Evolutionary conservation across 1,284 basidiomycete species (phyloP), one percentile per base, ranked within the genome.

Genomic region (Amylostereum chailletii): DNA sequence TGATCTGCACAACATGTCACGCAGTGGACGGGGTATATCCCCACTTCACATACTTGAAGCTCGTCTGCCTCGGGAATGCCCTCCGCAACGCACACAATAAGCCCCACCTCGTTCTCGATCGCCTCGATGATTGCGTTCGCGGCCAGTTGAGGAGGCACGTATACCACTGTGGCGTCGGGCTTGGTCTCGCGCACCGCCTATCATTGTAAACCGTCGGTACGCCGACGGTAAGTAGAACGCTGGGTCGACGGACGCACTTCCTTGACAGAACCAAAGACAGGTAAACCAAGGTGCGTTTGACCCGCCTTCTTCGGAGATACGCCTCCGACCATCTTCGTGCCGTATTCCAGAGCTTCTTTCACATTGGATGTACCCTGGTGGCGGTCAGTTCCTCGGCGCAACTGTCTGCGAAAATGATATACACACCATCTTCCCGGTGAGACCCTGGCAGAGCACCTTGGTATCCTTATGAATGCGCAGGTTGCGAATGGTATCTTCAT

Each of bases 241-340:
- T 31, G 52, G 33, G 34, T 48, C n/a, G 6, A 37, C 46, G 58
- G 19, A 19, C 74, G 48, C 59, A 90, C 94, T 76, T 98, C 96
- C 60, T 77, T 79, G 50, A 99, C 96, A 42, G 81, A 83, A 40
- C 91, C 95, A 62, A 94, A 99, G 41, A 99, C 87, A 51, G 96
- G 96, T 39, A 97, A 77, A 42, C 94, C 95, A 54, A 99, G 80
- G 71, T 99, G 96, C 10, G 82, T 90, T 69, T 90, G 86, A 34
- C 96, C 96, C 48, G 94, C 96, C 71, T 98, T 99, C 75, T 91
- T 96, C 47, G 95, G 96, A 37, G 91, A 94, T 49, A 96, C 94
- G 62, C 96, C 96, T 52, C 95, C 96, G 53, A 99, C 92, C 83
- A 99, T 93, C 53, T 88, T 90, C 53, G 96, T 99, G 34, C 94